Percentiles rank a stretch among this genome's conserved stretches.
These are phyloP conservation scores for Actinomortierella ambigua DNA, from an alignment of 371 early-diverging fungal species.

Conservation along the genomic window DNA sequence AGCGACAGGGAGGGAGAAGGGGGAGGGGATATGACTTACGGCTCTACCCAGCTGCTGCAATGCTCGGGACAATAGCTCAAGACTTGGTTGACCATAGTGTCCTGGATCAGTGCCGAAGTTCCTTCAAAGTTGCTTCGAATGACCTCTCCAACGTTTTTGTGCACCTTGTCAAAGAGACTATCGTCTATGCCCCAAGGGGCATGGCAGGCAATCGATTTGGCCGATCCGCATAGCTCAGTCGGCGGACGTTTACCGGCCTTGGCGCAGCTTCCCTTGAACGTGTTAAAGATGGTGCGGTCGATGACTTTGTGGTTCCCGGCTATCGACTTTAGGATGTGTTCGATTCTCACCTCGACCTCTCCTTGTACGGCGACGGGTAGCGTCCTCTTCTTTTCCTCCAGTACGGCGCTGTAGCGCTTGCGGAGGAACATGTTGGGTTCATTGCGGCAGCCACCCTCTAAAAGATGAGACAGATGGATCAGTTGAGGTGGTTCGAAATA, in stretches of 20 bases:
- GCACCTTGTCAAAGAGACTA: conserved; percentile 24
- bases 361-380: no score
- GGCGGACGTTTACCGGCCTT: conserved; percentile 14
- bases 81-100: conserved; percentile 15
- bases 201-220: conserved; percentile 35
- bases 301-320: conserved; percentile 12
- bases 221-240: conserved; percentile 32
- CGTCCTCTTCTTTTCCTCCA: background rate
- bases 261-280: conserved; percentile 21
- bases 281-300: conserved; percentile 28
- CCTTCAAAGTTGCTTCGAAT: conserved; percentile 2
- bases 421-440: conserved; percentile 25
- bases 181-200: conserved; percentile 24
- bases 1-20: background rate
- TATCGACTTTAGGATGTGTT: background rate
- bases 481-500: background rate
- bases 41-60: conserved; percentile 26
- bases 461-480: no score
- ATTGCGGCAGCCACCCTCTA: conserved; percentile 24
- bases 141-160: conserved; percentile 6
- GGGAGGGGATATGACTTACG: conserved; percentile 12
- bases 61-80: conserved; percentile 24
- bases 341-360: no score
- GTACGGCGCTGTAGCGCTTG: conserved; percentile 15
- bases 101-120: background rate